These are phyloP conservation scores for Infundibulicybe gibba DNA, from an alignment of 768 basidiomycete genomes.

Conservation along the genomic window DNA sequence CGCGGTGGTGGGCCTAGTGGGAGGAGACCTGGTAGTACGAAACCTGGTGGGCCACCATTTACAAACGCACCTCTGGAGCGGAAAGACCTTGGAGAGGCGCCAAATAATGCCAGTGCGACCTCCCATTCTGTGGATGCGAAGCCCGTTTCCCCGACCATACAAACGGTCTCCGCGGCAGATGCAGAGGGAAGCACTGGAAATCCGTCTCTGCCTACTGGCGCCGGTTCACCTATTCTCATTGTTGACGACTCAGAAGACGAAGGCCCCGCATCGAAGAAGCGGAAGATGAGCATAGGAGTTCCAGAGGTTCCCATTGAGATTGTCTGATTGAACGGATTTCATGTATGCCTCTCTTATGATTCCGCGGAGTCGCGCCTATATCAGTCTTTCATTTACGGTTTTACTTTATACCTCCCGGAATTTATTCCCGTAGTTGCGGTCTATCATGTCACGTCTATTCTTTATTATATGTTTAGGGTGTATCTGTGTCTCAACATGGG, in stretches of 20 bases:
- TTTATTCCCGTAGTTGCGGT: too few species aligned
- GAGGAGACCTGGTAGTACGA: constrained; percentile 16
- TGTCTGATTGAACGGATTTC: too few species aligned
- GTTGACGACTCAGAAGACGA: constrained; percentile 61
- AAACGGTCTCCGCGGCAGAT: not conserved
- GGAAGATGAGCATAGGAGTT: constrained; percentile 37
- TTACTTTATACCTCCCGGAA: too few species aligned
- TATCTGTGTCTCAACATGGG: too few species aligned
- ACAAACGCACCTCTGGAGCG: constrained; percentile 40
- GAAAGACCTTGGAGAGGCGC: constrained; percentile 3
- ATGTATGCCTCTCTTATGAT: too few species aligned
- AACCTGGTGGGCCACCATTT: constrained; percentile 29
- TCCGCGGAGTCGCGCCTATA: too few species aligned
- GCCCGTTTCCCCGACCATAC: constrained; percentile 1
- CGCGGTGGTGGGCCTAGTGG: constrained; percentile 21
- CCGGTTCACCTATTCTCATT: constrained; percentile 54
- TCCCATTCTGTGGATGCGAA: not conserved
- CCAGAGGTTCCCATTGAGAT: not conserved
- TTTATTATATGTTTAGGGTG: too few species aligned
- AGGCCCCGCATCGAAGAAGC: constrained; percentile 53
- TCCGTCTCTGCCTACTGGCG: constrained; percentile 5
- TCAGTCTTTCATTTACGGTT: too few species aligned
- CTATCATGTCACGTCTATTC: too few species aligned
- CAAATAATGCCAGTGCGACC: not conserved
- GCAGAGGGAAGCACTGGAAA: not conserved